Percentiles rank a stretch among this genome's conserved stretches.
phyloP scores from a whole-genome alignment of 2,329 filamentous ascomycete species.

The Monilinia fructigena region DNA sequence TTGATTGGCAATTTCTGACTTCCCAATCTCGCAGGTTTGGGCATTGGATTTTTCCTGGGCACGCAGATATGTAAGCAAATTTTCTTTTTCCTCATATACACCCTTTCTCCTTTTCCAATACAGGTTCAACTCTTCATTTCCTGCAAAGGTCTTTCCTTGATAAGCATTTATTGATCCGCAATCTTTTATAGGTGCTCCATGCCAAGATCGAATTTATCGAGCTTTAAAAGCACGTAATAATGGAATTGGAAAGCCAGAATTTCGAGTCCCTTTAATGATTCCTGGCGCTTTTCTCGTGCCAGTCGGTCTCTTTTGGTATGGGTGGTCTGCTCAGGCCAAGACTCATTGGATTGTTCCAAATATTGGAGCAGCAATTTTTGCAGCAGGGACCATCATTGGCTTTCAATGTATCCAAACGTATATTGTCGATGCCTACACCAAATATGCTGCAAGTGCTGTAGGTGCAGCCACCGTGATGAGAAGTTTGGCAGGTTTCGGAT shows the following conservation, averaged over 20 bases:
- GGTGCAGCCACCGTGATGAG: slow-evolving; percentile 41
- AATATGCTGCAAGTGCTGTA: slow-evolving; percentile 43
- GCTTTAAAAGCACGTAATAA: slow-evolving; percentile 34
- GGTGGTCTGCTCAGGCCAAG: slow-evolving; percentile 53
- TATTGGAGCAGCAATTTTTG: slow-evolving; percentile 53
- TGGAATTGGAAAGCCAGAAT: slow-evolving; percentile 52
- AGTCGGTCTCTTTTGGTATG: slow-evolving; percentile 56
- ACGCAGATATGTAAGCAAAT: neutral
- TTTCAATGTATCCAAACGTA: slow-evolving; percentile 47
- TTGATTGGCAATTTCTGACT: too few species aligned
- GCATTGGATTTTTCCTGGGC: neutral
- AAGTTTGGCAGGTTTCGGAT: slow-evolving; percentile 37
- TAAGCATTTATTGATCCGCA: neutral
- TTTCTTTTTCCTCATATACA: neutral
- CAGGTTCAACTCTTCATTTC: neutral
- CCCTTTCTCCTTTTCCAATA: neutral
- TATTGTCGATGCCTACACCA: slow-evolving; percentile 51
- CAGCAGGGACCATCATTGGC: slow-evolving; percentile 45
- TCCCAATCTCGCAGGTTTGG: too few species aligned
- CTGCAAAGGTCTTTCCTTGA: slow-evolving; percentile 18
- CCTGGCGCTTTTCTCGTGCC: slow-evolving; percentile 55
- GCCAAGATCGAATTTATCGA: slow-evolving; percentile 39
- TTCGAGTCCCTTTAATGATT: slow-evolving; percentile 60
- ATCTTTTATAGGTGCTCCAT: slow-evolving; percentile 34
- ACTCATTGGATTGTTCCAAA: slow-evolving; percentile 58